Percentiles rank a stretch among this genome's conserved stretches.
Evolutionary conservation across 176 grass and related monocot species (phyloP).

Genomic region (Hsuehochloa calcarea): DNA sequence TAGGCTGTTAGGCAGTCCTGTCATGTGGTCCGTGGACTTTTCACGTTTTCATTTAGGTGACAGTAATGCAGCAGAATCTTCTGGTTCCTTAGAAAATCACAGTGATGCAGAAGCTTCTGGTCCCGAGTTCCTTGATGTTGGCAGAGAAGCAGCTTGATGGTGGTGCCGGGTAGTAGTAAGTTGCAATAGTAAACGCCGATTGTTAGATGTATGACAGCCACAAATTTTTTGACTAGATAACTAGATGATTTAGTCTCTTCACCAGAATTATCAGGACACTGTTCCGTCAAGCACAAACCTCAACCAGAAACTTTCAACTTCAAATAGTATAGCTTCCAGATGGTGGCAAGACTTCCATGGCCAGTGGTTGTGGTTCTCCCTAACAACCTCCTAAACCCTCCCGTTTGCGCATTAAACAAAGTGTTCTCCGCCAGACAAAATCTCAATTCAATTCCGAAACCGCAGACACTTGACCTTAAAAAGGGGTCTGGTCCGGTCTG

Average conservation of each 20-base stretch:
- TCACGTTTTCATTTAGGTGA: too few relatives aligned
- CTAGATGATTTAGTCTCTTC: background rate
- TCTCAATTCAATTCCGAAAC: background rate
- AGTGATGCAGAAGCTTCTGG: constrained; percentile 1
- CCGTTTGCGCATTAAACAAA: background rate
- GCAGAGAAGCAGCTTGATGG: background rate
- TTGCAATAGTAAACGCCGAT: background rate
- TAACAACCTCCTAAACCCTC: background rate
- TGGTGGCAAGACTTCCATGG: background rate
- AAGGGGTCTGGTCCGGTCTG: background rate
- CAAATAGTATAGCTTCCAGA: background rate
- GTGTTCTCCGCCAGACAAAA: background rate
- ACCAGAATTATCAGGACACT: background rate
- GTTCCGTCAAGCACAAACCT: constrained; percentile 24
- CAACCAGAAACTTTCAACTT: background rate
- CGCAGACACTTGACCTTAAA: background rate
- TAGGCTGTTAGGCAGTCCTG: constrained; percentile 1
- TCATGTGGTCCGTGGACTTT: background rate
- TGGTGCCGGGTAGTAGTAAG: background rate
- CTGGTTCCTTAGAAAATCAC: too few relatives aligned
- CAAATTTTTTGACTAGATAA: background rate
- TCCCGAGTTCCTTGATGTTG: background rate
- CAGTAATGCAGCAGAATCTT: too few relatives aligned
- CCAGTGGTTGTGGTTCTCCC: background rate
- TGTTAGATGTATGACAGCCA: background rate